Conservation (phyloP, 805 yeast genomes). For the Kluyveromyces siamensis region DNA sequence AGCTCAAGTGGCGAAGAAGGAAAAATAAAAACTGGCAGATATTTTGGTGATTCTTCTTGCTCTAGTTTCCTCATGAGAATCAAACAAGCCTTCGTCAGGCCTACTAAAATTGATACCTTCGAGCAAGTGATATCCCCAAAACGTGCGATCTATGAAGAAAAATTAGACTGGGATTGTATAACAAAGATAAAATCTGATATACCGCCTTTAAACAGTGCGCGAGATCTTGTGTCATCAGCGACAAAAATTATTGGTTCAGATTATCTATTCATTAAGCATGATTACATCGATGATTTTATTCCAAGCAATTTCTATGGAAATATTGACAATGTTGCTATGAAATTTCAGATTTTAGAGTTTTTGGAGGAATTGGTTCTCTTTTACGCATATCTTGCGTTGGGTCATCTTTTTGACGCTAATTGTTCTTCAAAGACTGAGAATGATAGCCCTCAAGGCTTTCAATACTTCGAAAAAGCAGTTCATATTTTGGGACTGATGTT, state of each 20-base stretch:
- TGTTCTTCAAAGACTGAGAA: conserved; percentile 3
- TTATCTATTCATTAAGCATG: conserved; percentile 12
- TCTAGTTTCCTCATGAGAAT: conserved; percentile 8
- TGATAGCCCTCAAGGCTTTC: conserved; percentile 8
- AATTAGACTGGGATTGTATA: background rate
- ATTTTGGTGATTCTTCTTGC: conserved; percentile 12
- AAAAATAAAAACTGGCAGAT: background rate
- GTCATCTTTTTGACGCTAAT: conserved; percentile 9
- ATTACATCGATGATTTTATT: conserved; percentile 5
- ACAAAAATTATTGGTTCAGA: conserved; percentile 12
- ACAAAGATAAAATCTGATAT: background rate
- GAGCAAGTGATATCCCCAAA: background rate
- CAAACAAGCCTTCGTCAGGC: conserved; percentile 7
- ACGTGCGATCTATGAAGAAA: background rate
- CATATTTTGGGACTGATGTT: conserved; percentile 8
- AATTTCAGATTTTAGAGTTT: conserved; percentile 1
- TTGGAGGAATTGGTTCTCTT: conserved; percentile 11
- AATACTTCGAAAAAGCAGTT: conserved; percentile 9
- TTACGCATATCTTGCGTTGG: conserved; percentile 11
- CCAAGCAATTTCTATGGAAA: conserved; percentile 5
- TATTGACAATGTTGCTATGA: background rate
- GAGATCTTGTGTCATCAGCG: conserved; percentile 8
- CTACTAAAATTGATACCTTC: conserved; percentile 3
- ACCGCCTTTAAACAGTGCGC: conserved; percentile 9
- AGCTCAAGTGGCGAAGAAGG: background rate